Conservation (phyloP, 2,329 filamentous ascomycete species). For the Trichophyton rubrum region DNA sequence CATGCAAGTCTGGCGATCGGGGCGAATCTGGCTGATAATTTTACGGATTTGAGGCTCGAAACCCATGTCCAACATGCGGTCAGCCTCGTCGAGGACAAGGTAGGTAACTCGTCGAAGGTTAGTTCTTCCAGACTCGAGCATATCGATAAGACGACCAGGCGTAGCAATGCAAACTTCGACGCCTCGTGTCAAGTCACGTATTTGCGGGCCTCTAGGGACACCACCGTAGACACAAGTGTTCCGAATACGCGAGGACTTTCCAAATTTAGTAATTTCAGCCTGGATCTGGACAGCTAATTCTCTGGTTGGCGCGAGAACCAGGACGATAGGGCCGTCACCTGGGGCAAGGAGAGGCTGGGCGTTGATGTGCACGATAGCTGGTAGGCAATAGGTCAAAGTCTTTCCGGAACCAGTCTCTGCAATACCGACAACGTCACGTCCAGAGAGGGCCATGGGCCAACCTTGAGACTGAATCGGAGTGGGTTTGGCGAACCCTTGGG, state of each 20-base stretch:
- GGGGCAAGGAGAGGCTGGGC: slow-evolving; percentile 91
- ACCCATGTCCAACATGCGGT: slow-evolving; percentile 99
- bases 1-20: slow-evolving; percentile 98
- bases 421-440: slow-evolving; percentile 96
- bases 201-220: slow-evolving; percentile 95
- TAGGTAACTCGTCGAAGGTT: slow-evolving; percentile 97
- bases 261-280: slow-evolving; percentile 96
- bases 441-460: slow-evolving; percentile 97
- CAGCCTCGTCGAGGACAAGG: slow-evolving; percentile 94
- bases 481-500: slow-evolving; percentile 84
- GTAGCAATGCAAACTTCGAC: slow-evolving; percentile 99
- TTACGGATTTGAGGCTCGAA: slow-evolving; percentile 99
- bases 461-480: slow-evolving; percentile 97
- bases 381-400: slow-evolving; percentile 95
- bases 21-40: slow-evolving; percentile 93
- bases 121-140: slow-evolving; percentile 95
- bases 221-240: slow-evolving; percentile 99
- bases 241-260: slow-evolving; percentile 91
- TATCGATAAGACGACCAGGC: slow-evolving; percentile 93
- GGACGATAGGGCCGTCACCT: slow-evolving; percentile 90
- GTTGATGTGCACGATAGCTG: slow-evolving; percentile 98
- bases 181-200: slow-evolving; percentile 83
- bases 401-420: slow-evolving; percentile 98
- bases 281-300: slow-evolving; percentile 98
- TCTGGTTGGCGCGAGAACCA: slow-evolving; percentile 91